Evolutionary conservation across 305 asterid species (phyloP), one percentile per base, ranked within the genome.

Genomic region (Solanum hybrid): DNA sequence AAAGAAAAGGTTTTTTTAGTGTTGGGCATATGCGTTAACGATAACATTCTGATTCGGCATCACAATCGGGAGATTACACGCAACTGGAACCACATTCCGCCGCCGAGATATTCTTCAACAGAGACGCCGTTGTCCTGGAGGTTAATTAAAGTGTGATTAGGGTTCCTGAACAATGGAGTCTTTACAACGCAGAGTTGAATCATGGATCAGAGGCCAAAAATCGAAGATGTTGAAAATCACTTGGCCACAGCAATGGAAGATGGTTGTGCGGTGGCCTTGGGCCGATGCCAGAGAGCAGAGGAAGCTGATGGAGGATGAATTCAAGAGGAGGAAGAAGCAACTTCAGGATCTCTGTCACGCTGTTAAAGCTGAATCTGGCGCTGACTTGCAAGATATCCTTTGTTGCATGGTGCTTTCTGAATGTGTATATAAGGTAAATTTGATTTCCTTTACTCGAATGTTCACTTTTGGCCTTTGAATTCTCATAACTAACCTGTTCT

Each of bases 371-470:
- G 99, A 97, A 80, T 94, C 99, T 28, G 86, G 95, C 11, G 74
- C 97, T 61, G 99, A 97, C 93, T 95, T 97, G 97, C 99, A 96
- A 94, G 98, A 97, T 46, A 96, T 97, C 85, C 90, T 97, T 75
- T 97, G 99, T 91, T 96, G 98, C 95, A 97, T 97, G 99, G 99
- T 97, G 90, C 97, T 97, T 87, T 94, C 99, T 76, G 99, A 97
- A 91, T 96, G 98, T 88, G 87, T 83, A 18, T 83, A 83, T 83
- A 83, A 83, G 87, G 87, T 83, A 46, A 26, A 42, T 83, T 83
- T 83, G 73, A 80, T 81, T 81, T 89, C 22, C 46, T 81, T 84
- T 84, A 31, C 40, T 29, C 29, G 39, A 84, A 84, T 28, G 69
- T 28, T 81, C 86, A 81, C 22, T 39, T 74, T 29, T 29, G 37